phyloP scores from a whole-genome alignment of 345 rosid genomes.

The Citrus mangshanensis region DNA sequence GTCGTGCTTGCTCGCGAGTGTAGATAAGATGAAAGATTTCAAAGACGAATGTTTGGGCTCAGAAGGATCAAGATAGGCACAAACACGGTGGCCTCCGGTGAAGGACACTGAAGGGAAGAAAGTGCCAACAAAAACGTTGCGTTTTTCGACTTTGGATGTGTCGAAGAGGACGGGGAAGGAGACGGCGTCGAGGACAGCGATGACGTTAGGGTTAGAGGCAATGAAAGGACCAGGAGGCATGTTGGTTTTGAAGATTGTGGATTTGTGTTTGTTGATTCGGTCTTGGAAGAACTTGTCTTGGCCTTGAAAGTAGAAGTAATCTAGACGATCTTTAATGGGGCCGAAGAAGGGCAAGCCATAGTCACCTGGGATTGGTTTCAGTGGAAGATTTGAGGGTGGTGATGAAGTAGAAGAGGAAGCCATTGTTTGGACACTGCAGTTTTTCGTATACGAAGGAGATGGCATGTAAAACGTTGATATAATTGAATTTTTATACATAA shows the following conservation, averaged over 20 bases:
- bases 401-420: conserved; percentile 2
- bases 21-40: conserved; percentile 26
- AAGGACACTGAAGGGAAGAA: conserved; percentile 37
- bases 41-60: conserved; percentile 35
- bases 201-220: conserved; percentile 24
- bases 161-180: conserved; percentile 47
- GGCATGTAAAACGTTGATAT: too few relatives aligned
- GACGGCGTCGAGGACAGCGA: conserved; percentile 34
- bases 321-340: conserved; percentile 38
- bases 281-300: conserved; percentile 30
- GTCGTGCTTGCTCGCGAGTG: conserved; percentile 19
- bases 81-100: conserved; percentile 40
- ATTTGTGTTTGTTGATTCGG: conserved; percentile 23
- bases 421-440: conserved; percentile 3
- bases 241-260: conserved; percentile 39
- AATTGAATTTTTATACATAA: too few relatives aligned
- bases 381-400: conserved; percentile 12
- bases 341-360: conserved; percentile 38
- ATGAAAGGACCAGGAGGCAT: conserved; percentile 60
- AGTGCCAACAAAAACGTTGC: conserved; percentile 34
- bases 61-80: conserved; percentile 42
- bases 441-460: too few relatives aligned
- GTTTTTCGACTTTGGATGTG: conserved; percentile 39
- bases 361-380: conserved; percentile 38
- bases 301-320: conserved; percentile 51